Evolutionary conservation across 2,329 filamentous ascomycete genomes (phyloP).

Genomic region (Apiospora malaysiana): DNA sequence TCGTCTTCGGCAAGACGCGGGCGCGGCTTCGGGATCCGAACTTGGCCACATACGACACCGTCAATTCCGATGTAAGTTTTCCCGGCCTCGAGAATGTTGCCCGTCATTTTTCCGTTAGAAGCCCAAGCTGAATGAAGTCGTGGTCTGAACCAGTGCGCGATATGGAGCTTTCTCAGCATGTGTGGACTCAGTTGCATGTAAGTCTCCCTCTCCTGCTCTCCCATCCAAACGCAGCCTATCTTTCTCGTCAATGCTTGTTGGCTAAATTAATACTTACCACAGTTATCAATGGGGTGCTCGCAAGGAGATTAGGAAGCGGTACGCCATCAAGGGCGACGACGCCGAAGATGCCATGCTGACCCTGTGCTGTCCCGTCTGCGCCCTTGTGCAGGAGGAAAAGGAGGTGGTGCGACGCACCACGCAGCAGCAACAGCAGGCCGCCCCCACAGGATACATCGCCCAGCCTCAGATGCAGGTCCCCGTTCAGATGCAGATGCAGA

Average conservation of each 20-base stretch:
- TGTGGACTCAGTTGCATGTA: not conserved
- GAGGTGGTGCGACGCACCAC: constrained; percentile 6
- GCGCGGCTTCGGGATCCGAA: not conserved
- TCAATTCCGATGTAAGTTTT: not conserved
- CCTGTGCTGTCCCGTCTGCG: constrained; percentile 8
- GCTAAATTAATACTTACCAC: too few relatives aligned
- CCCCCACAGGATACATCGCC: not conserved
- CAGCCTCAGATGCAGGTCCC: constrained; percentile 1
- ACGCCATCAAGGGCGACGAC: not conserved
- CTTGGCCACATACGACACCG: constrained; percentile 4
- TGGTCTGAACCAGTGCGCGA: not conserved
- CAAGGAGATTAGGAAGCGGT: not conserved
- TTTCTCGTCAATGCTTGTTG: too few relatives aligned
- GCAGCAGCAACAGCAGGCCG: not conserved
- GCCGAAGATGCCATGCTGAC: constrained; percentile 14
- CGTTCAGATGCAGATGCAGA: not conserved
- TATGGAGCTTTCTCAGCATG: not conserved
- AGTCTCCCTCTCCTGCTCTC: too few relatives aligned
- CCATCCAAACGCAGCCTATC: too few relatives aligned
- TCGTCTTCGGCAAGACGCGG: constrained; percentile 18
- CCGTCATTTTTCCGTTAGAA: not conserved
- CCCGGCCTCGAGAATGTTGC: too few relatives aligned
- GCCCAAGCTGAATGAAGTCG: not conserved
- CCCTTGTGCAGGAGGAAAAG: constrained; percentile 13
- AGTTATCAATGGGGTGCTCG: not conserved